Evolutionary conservation across 441 rosid species (phyloP).

Genomic region (Breynia disticha): DNA sequence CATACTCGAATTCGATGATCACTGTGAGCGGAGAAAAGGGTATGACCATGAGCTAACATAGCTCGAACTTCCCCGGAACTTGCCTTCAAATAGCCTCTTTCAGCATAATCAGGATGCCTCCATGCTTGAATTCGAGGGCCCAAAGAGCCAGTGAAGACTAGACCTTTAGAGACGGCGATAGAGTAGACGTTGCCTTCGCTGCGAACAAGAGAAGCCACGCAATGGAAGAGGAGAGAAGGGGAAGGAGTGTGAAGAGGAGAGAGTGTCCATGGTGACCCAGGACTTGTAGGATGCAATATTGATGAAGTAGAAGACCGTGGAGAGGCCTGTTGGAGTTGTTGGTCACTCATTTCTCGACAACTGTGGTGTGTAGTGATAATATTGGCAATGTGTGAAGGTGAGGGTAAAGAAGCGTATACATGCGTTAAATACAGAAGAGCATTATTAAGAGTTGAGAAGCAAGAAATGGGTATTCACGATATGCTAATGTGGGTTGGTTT

Average conservation of each 20-base stretch:
- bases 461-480: too few relatives aligned
- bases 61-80: constrained; percentile 34
- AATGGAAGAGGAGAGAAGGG: constrained; percentile 39
- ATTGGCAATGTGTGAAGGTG: too few relatives aligned
- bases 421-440: too few relatives aligned
- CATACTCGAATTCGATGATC: constrained; percentile 36
- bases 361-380: neutral
- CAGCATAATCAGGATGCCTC: constrained; percentile 34
- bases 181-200: constrained; percentile 39
- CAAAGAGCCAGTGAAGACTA: constrained; percentile 36
- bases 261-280: constrained; percentile 42
- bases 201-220: constrained; percentile 42
- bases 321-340: constrained; percentile 28
- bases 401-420: too few relatives aligned
- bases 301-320: constrained; percentile 18
- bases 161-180: constrained; percentile 34
- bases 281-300: constrained; percentile 21
- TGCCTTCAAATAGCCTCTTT: constrained; percentile 32
- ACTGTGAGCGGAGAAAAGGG: constrained; percentile 42
- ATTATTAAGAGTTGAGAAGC: too few relatives aligned
- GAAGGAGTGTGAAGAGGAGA: constrained; percentile 36
- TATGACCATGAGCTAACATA: constrained; percentile 30
- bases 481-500: too few relatives aligned
- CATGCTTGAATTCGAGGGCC: constrained; percentile 38
- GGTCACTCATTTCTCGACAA: constrained; percentile 20